Evolutionary conservation across 768 basidiomycete species (phyloP), one percentile per base, ranked within the genome.

Genomic region (Auriculariales sp.): DNA sequence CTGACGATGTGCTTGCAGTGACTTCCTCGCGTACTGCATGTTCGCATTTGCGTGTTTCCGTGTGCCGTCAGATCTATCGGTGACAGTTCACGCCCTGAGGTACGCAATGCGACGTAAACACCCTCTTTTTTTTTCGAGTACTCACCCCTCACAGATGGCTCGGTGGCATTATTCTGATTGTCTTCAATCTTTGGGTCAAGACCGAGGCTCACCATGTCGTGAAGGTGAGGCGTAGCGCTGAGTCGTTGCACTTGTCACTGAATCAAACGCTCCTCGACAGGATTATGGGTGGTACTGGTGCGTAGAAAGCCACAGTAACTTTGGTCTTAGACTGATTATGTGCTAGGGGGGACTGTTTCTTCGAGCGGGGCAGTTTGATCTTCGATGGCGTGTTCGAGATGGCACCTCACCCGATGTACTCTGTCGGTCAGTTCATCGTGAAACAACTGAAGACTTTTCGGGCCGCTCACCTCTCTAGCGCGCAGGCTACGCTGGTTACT

Each of bases 221-320:
- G 53, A 98, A 95, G n/a, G n/a, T n/a, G n/a, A n/a, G n/a, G n/a
- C n/a, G n/a, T n/a, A n/a, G n/a, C n/a, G n/a, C n/a, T n/a, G n/a
- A n/a, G n/a, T n/a, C n/a, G n/a, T n/a, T n/a, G n/a, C n/a, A n/a
- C n/a, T n/a, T n/a, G n/a, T n/a, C n/a, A n/a, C n/a, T n/a, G n/a
- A n/a, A n/a, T n/a, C n/a, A n/a, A n/a, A n/a, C n/a, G n/a, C n/a
- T n/a, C n/a, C n/a, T n/a, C n/a, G n/a, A n/a, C n/a, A n/a, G 58
- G 94, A 97, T 59, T 97, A 94, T 56, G 93, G 92, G 14, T 97
- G 91, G 92, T 97, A 92, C 63, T 91, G 90, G 90, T n/a, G n/a
- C n/a, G n/a, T n/a, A n/a, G n/a, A n/a, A n/a, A n/a, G n/a, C n/a
- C n/a, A n/a, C n/a, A n/a, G n/a, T n/a, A n/a, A n/a, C n/a, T n/a